Percentiles rank a stretch among this genome's conserved stretches.
Conservation (phyloP, 108 stramenopile species). For the Skeletonema potamos region DNA sequence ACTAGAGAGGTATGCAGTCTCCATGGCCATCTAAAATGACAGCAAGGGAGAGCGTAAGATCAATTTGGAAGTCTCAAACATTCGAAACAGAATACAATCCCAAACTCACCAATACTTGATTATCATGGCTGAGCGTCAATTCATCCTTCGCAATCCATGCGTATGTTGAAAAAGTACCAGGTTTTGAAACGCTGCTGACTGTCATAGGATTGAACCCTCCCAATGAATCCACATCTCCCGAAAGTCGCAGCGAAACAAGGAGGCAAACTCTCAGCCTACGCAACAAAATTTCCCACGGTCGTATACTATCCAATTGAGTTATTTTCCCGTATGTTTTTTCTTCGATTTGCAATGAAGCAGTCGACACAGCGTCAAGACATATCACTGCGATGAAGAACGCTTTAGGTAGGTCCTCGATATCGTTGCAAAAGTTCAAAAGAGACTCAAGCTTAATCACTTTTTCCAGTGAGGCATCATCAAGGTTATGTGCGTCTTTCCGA, state of each 20-base stretch:
- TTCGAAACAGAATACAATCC: neutral
- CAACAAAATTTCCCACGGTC: slow-evolving; percentile 65
- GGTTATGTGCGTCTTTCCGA: slow-evolving; percentile 14
- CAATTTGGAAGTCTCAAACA: neutral
- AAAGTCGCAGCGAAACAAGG: slow-evolving; percentile 65
- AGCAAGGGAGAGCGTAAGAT: neutral
- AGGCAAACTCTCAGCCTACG: slow-evolving; percentile 77
- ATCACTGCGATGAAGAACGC: slow-evolving; percentile 73
- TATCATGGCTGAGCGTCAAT: slow-evolving; percentile 67
- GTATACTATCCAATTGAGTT: slow-evolving; percentile 15
- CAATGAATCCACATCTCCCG: slow-evolving; percentile 49
- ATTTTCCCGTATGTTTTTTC: slow-evolving; percentile 73
- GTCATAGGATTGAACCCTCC: slow-evolving; percentile 63
- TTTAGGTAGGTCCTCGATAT: slow-evolving; percentile 66
- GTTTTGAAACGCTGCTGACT: slow-evolving; percentile 56
- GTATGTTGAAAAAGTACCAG: slow-evolving; percentile 68
- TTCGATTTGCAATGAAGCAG: slow-evolving; percentile 60
- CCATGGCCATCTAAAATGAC: slow-evolving; percentile 41
- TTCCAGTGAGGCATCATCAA: slow-evolving; percentile 12
- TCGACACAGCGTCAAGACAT: slow-evolving; percentile 59
- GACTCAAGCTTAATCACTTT: slow-evolving; percentile 40
- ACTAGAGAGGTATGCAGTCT: slow-evolving; percentile 65
- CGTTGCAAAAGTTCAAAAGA: slow-evolving; percentile 56
- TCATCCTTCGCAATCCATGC: slow-evolving; percentile 80
- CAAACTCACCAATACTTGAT: slow-evolving; percentile 52